phyloP scores from a whole-genome alignment of 371 early-diverging fungal genomes.

The Mucor circinelloides region DNA sequence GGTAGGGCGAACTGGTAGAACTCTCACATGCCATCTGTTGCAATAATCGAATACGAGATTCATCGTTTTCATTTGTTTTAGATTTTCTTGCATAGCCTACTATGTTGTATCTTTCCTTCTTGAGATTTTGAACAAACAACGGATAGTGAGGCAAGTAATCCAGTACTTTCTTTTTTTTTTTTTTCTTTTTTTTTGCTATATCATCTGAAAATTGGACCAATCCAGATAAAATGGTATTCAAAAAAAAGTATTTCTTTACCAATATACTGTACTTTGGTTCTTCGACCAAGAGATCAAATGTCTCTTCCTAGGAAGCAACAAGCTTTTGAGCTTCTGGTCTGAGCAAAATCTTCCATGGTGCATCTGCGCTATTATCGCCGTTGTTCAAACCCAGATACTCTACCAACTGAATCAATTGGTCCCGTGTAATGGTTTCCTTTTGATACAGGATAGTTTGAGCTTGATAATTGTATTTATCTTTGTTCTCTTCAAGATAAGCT shows the following conservation, averaged over 20 bases:
- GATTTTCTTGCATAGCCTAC: constrained; percentile 30
- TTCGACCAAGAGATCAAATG: constrained; percentile 32
- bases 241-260: constrained; percentile 21
- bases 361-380: constrained; percentile 1
- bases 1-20: no score
- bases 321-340: constrained; percentile 38
- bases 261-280: constrained; percentile 34
- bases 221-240: constrained; percentile 25
- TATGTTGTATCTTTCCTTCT: constrained; percentile 22
- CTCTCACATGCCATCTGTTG: constrained; percentile 25
- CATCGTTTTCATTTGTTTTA: constrained; percentile 24
- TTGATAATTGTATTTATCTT: constrained; percentile 23
- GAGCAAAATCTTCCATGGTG: constrained; percentile 29
- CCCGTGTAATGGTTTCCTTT: constrained; percentile 27
- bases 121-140: constrained; percentile 20
- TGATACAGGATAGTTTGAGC: constrained; percentile 38
- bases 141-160: constrained; percentile 26
- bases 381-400: constrained; percentile 34
- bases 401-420: constrained; percentile 28
- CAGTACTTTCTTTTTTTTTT: no score
- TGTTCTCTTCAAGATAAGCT: constrained; percentile 31
- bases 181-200: constrained; percentile 24
- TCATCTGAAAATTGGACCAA: constrained; percentile 23
- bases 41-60: constrained; percentile 25
- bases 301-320: constrained; percentile 32